A percentile compares a stretch with the other conserved stretches of the same genome.
Conservation (phyloP, 2,329 filamentous ascomycete species). For the Paracorniculantispora psalliotae region DNA sequence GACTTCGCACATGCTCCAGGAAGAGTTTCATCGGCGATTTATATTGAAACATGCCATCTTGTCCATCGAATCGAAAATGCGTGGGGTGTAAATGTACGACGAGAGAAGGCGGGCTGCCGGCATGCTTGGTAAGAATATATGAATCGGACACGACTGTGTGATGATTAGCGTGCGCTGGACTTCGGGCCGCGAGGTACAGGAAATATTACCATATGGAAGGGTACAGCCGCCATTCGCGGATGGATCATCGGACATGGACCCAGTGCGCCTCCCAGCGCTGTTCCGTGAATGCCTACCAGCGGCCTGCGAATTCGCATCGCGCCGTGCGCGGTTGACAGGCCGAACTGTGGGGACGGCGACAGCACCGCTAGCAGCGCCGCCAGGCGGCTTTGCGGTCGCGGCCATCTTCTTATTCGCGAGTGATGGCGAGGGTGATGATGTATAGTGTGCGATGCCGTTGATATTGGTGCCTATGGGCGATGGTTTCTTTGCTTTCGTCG, state of each 20-base stretch:
- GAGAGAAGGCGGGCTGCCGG: conserved; percentile 71
- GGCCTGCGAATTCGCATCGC: conserved; percentile 46
- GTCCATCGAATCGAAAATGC: conserved; percentile 88
- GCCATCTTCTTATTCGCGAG: conserved; percentile 52
- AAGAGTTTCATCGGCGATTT: conserved; percentile 83
- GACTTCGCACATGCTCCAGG: conserved; percentile 69
- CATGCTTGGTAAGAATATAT: conserved; percentile 80
- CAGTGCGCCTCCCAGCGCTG: conserved; percentile 46
- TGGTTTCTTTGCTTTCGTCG: conserved; percentile 63
- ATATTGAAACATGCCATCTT: conserved; percentile 88
- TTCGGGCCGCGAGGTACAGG: neutral
- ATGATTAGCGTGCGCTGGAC: conserved; percentile 19
- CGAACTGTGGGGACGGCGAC: conserved; percentile 40
- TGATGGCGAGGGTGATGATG: conserved; percentile 56
- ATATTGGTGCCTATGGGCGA: conserved; percentile 61
- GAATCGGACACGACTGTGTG: conserved; percentile 62
- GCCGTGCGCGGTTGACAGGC: conserved; percentile 53
- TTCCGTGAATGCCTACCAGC: conserved; percentile 45
- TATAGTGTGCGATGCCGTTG: conserved; percentile 54
- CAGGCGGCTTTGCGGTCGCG: conserved; percentile 36
- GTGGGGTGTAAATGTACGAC: conserved; percentile 79
- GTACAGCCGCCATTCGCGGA: conserved; percentile 36
- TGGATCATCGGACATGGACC: conserved; percentile 42
- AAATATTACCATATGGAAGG: conserved; percentile 46
- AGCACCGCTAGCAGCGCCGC: conserved; percentile 31